Evolutionary conservation across 1,284 basidiomycete species (phyloP), one percentile per base, ranked within the genome.

Genomic region (Heterobasidion irregulare): DNA sequence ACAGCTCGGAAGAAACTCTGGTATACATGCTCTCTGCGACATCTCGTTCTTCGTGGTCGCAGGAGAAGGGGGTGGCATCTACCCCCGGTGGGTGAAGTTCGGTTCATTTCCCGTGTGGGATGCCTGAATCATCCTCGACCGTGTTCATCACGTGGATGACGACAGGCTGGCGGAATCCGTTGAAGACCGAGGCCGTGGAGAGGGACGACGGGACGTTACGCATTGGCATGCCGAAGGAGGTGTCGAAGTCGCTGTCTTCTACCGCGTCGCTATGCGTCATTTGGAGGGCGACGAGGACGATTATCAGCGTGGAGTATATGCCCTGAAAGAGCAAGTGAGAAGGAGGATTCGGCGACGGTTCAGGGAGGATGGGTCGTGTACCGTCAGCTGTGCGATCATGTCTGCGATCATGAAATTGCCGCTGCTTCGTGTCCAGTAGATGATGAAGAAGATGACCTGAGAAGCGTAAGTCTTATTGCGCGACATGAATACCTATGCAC

Each of bases 371-470:
- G 34, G 26, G 26, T 26, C 26, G 26, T 44, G 13, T 18, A 53
- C 52, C 52, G 52, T 53, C 44, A 53, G 52, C 52, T 53, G 52
- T 12, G 52, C 26, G 43, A 53, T 46, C 44, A 34, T 47, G 52
- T 53, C 52, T 10, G 52, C 36, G 16, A 47, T 47, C 16, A 47
- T 16, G 46, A 47, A 53, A 36, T 47, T 53, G n/a, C 52, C 52
- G 34, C 34, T 32, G 13, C 32, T 26, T 32, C 44, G 12, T 7
- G 18, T 33, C 52, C 52, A 53, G 45, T 53, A 53, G 13, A 53
- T 32, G n/a, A 53, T 35, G 18, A 53, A 53, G 52, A 46, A 53
- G 9, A 53, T 34, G 16, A 32, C 44, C 52, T 53, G 12, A 12
- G 13, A 43, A 26, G 26, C 26, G 4, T 26, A 26, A 26, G 26